Percentiles rank a stretch among this genome's conserved stretches.
phyloP scores from a whole-genome alignment of 805 yeast genomes.

The Wickerhamomyces silvicola region DNA sequence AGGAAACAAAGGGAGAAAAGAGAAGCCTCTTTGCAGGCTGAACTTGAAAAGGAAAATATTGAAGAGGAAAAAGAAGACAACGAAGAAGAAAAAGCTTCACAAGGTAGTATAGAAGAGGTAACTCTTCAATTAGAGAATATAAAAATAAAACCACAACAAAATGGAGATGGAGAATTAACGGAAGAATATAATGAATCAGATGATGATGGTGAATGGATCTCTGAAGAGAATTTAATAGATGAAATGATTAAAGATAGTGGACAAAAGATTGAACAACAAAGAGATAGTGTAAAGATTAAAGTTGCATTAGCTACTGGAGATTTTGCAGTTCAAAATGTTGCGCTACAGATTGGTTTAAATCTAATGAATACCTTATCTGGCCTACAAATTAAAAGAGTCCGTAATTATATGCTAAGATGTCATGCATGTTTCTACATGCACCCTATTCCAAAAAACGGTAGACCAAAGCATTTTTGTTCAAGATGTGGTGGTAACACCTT shows the following conservation, averaged over 20 bases:
- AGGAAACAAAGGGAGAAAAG: conserved; percentile 56
- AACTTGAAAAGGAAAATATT: conserved; percentile 11
- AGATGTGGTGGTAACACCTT: conserved; percentile 92
- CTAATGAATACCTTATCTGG: conserved; percentile 84
- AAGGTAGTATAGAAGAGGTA: too few relatives aligned
- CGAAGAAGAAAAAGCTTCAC: conserved; percentile 5
- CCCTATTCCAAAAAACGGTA: conserved; percentile 72
- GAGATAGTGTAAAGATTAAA: conserved; percentile 36
- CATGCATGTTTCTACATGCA: conserved; percentile 90
- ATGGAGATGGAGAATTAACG: conserved; percentile 12
- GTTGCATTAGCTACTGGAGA: conserved; percentile 93
- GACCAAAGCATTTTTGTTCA: conserved; percentile 84
- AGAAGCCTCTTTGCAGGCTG: conserved; percentile 32
- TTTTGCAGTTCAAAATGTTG: conserved; percentile 95
- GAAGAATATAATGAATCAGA: conserved; percentile 46
- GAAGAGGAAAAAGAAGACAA: conserved; percentile 3
- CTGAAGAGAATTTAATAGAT: conserved; percentile 75
- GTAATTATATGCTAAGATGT: conserved; percentile 92
- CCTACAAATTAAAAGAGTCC: conserved; percentile 71
- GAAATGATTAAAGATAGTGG: conserved; percentile 63
- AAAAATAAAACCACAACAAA: conserved; percentile 1
- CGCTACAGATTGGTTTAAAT: conserved; percentile 84
- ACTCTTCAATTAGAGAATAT: conserved; percentile 1
- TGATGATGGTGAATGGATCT: conserved; percentile 91
- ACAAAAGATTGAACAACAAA: conserved; percentile 43